Evolutionary conservation across 371 early-diverging fungal genomes (phyloP), one percentile per base, ranked within the genome.

Genomic region (Zopfochytrium polystomum): DNA sequence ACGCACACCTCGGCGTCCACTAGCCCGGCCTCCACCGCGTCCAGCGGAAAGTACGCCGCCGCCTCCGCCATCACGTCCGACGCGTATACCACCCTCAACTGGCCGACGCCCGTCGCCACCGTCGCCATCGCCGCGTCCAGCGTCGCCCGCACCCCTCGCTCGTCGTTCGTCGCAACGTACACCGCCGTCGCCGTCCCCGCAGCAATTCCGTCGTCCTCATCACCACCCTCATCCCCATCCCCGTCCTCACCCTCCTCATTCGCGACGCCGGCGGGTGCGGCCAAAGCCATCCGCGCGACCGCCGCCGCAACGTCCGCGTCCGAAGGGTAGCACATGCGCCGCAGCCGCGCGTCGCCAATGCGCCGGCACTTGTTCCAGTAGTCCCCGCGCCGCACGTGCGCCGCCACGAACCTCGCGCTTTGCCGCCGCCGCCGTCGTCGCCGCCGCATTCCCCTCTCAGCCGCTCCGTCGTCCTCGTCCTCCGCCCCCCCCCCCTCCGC

Each of bases 381-480:
- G 43, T 74, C 74, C 26, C 74, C 74, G 3, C 71, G 56, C 18
- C 74, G 55, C 20, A 64, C 47, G 54, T 72, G 74, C 25, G 72
- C 45, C 23, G 71, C 66, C 2, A 73, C 52, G 52, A 42, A 66
- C 42, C n/a, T 62, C 44, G 6, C 27, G 4, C 11, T 4, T 30
- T 3, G 3, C 9, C 4, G 23, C 56, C 3, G 5, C 50, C 6
- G 33, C 47, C 15, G 48, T 30, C n/a, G n/a, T n/a, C n/a, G n/a
- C n/a, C n/a, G n/a, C n/a, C 20, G 43, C 32, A 9, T 44, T 23
- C 53, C 60, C 60, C 31, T 3, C 23, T 30, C 74, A 74, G 49
- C 72, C 3, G 20, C 35, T 18, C 9, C 30, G 45, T 74, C 72
- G 43, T 74, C 74, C 26, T 72, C 74, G 3, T 68, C 52, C 18